Conservation (phyloP, 1,139 yeast genomes). For the Saccharomyces hybrid region DNA sequence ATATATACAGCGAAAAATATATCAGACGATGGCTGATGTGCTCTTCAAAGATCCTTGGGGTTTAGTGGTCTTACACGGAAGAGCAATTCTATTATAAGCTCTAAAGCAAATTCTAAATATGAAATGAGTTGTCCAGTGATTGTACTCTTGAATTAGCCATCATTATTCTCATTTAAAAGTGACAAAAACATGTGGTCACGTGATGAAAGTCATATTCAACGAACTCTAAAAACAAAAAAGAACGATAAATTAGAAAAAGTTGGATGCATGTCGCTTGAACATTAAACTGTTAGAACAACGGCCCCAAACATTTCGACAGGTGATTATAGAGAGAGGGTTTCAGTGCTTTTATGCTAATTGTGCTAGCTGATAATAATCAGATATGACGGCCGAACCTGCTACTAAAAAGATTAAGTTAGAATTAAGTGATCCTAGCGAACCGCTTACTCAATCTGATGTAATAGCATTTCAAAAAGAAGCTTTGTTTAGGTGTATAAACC, state of each 20-base stretch:
- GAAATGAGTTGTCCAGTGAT: neutral
- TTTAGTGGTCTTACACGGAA: no score
- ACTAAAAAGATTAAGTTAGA: constrained; percentile 26
- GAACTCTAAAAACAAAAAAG: neutral
- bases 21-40: no score
- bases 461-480: constrained; percentile 88
- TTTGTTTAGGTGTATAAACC: constrained; percentile 68
- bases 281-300: neutral
- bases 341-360: neutral
- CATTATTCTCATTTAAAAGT: neutral
- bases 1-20: neutral
- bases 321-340: neutral
- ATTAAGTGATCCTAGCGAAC: constrained; percentile 42
- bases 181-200: neutral
- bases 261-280: neutral
- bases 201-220: neutral
- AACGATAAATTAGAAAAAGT: neutral
- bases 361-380: neutral
- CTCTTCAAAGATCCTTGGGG: neutral
- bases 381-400: constrained; percentile 25
- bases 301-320: neutral
- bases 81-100: neutral
- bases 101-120: neutral
- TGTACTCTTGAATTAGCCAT: neutral
- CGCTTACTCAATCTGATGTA: constrained; percentile 74